Evolutionary conservation across 495 filamentous ascomycete species (phyloP).

Genomic region (Penicillium paxilli): DNA sequence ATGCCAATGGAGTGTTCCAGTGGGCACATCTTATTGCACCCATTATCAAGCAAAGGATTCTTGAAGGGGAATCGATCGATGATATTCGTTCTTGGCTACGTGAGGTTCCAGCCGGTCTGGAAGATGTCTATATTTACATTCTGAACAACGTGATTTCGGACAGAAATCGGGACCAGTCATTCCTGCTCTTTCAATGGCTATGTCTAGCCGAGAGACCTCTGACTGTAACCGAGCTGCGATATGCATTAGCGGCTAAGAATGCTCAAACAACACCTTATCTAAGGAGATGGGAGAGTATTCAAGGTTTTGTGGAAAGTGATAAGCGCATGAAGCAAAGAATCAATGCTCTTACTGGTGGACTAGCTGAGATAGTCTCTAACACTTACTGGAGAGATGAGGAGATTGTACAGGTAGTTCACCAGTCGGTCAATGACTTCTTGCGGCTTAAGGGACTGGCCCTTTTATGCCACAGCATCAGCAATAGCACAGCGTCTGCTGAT

Average conservation of each 20-base stretch:
- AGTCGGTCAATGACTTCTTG: conserved; percentile 19
- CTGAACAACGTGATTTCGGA: neutral
- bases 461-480: conserved; percentile 16
- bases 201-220: neutral
- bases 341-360: conserved; percentile 14
- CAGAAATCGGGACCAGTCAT: neutral
- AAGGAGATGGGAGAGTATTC: conserved; percentile 3
- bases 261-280: neutral
- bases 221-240: neutral
- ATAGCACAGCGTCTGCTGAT: neutral
- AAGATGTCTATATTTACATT: neutral
- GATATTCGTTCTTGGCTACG: neutral
- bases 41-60: neutral
- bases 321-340: conserved; percentile 6
- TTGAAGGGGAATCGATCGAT: neutral
- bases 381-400: neutral
- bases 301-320: conserved; percentile 9
- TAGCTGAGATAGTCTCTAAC: conserved; percentile 7
- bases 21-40: neutral
- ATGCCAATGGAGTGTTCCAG: neutral
- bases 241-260: neutral
- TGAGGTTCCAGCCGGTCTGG: neutral
- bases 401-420: conserved; percentile 16
- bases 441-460: conserved; percentile 9
- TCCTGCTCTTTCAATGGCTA: neutral